Base-by-base conservation (phyloP, 2,329 filamentous ascomycete genomes). In the Fusarium sp. region DNA sequence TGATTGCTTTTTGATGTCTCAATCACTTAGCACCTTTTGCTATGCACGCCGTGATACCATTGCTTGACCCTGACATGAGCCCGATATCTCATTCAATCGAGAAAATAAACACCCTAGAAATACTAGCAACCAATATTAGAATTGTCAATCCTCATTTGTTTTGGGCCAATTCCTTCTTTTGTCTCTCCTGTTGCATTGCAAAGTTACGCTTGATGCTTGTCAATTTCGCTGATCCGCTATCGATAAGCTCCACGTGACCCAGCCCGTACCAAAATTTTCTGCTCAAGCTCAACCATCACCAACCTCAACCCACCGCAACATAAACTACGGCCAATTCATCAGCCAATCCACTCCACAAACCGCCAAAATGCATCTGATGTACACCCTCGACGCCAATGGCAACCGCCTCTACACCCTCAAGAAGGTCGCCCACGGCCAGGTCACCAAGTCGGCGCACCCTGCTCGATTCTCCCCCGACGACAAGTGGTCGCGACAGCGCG, bases 391-490 rank as follows among this genome's bases (percentile, higher is more conserved):
- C 82, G 82, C 88, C 75, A 85, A 88, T 67, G 95, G 95, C 87
- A 95, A 94, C 86, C 94, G 95, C 81, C 85, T 92, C 77, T 99
- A 98, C 88, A 98, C 96, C 50, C 90, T 98, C 73, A 95, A 98
- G 85, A 98, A 98, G 86, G 89, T 97, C 74, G 85, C 88, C 76
- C 87, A 90, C 75, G 92, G 92, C 78, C 90, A 94, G 79, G 94
- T 98, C 78, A 97, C 95, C 81, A 97, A 97, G 88, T 96, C 93
- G 57, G 96, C 96, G 60, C 95, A 98, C 85, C 95, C 96, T 48
- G 96, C 96, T 44, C 89, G 96, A 75, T 99, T 98, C 87, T 97
- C 94, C 48, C 96, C 96, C 70, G 96, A 99, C 84, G 96, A 99
- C 88, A 97, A 98, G 88, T 98, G 97, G 89, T 97, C 94, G 78